These are phyloP conservation scores for Haematococcus lacustris DNA, from an alignment of 139 green algal species.

Conservation along the genomic window DNA sequence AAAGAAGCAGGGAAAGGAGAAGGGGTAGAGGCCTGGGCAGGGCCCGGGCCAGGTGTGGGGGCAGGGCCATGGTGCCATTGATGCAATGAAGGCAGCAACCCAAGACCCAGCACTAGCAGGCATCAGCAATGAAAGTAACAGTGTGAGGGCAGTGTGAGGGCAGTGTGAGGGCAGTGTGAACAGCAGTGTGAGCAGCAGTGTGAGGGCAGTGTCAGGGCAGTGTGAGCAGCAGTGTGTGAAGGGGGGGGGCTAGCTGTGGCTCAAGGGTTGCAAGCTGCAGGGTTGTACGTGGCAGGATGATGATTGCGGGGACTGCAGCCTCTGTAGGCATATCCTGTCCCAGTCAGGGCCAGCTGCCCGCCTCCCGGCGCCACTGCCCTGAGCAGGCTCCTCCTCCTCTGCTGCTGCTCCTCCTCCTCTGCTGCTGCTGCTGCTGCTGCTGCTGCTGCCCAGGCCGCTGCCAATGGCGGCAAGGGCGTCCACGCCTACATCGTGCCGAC, in stretches of 20 bases:
- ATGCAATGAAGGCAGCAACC: not conserved
- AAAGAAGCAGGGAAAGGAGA: not conserved
- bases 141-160: too few relatives aligned
- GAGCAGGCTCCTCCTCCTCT: not conserved
- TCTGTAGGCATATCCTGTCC: not conserved
- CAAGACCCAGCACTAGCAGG: not conserved
- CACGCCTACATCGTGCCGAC: slow-evolving; percentile 81
- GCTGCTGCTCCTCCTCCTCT: not conserved
- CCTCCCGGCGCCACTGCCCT: not conserved
- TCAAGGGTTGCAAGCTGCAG: not conserved
- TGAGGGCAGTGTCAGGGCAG: not conserved
- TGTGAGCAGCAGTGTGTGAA: too few relatives aligned
- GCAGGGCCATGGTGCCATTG: too few relatives aligned
- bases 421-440: not conserved
- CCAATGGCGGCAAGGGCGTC: slow-evolving; percentile 20
- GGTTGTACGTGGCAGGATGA: not conserved
- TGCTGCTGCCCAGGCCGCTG: slow-evolving; percentile 19
- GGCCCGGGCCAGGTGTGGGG: not conserved
- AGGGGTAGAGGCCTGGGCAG: not conserved
- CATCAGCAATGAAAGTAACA: not conserved
- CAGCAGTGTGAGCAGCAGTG: too few relatives aligned
- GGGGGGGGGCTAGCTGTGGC: too few relatives aligned
- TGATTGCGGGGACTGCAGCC: not conserved
- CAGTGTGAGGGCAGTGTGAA: too few relatives aligned
- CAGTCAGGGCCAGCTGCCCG: not conserved